phyloP scores from a whole-genome alignment of 176 grass and related monocot genomes.

The Eleusine coracana region DNA sequence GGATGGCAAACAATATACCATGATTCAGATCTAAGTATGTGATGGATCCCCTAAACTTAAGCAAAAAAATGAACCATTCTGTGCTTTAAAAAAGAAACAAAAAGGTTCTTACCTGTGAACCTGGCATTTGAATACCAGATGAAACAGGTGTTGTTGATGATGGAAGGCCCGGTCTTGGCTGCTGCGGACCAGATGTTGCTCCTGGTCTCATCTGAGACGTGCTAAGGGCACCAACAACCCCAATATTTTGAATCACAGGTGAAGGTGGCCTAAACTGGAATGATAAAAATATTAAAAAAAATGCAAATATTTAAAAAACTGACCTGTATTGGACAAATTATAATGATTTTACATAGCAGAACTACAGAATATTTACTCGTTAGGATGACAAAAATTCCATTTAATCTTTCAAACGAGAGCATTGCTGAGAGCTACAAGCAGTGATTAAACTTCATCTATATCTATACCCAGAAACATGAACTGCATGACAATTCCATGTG shows the following conservation, averaged over 20 bases:
- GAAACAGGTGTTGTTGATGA: slow-evolving; percentile 54
- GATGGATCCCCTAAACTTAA: slow-evolving; percentile 17
- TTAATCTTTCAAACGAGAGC: background rate
- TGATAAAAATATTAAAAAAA: slow-evolving; percentile 14
- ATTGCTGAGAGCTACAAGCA: background rate
- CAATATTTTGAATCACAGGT: slow-evolving; percentile 87
- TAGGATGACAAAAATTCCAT: background rate
- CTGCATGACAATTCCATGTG: background rate
- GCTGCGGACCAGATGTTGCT: slow-evolving; percentile 51
- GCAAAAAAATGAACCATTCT: slow-evolving; percentile 16
- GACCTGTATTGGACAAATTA: slow-evolving; percentile 1
- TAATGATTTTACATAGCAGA: slow-evolving; percentile 12
- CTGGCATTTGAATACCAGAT: slow-evolving; percentile 69
- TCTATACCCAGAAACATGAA: background rate
- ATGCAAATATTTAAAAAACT: background rate
- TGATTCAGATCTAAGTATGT: background rate
- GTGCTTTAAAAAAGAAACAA: slow-evolving; percentile 14
- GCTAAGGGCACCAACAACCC: slow-evolving; percentile 68
- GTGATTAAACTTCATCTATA: background rate
- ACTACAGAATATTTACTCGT: slow-evolving; percentile 13
- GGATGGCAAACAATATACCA: background rate
- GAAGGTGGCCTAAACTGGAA: slow-evolving; percentile 77
- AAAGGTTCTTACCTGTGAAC: slow-evolving; percentile 61
- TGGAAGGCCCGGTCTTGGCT: slow-evolving; percentile 59
- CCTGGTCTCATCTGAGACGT: slow-evolving; percentile 68